Percentiles rank a stretch among this genome's conserved stretches.
Conservation (phyloP, 176 grass and related monocot genomes). For the Paspalum vaginatum region DNA sequence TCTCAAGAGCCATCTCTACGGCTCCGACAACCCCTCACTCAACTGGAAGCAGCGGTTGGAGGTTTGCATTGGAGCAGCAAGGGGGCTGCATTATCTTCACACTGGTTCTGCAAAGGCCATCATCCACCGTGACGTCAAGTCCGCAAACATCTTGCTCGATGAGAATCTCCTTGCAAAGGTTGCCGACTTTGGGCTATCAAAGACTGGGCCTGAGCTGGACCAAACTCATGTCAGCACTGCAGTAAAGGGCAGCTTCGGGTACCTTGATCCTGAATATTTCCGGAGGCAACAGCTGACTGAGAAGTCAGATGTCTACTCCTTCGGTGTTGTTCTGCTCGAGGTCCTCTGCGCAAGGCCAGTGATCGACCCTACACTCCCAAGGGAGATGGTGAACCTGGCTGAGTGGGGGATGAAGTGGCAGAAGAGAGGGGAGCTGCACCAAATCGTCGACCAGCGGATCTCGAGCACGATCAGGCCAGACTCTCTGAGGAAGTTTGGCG, state of each 20-base stretch:
- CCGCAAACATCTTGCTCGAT: constrained; percentile 94
- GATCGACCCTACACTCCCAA: constrained; percentile 85
- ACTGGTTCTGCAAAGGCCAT: constrained; percentile 88
- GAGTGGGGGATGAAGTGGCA: constrained; percentile 98
- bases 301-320: constrained; percentile 97
- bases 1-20: constrained; percentile 89
- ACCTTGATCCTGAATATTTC: constrained; percentile 96
- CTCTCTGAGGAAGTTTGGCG: constrained; percentile 89
- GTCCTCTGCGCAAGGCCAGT: constrained; percentile 87
- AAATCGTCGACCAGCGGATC: constrained; percentile 74
- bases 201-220: constrained; percentile 88
- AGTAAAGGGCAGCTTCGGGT: constrained; percentile 98
- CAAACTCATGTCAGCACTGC: constrained; percentile 96
- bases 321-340: constrained; percentile 93
- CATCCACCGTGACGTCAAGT: constrained; percentile 97
- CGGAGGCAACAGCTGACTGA: constrained; percentile 82
- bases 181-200: constrained; percentile 88
- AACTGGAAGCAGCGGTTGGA: constrained; percentile 92
- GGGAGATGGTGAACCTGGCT: constrained; percentile 85
- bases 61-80: constrained; percentile 93
- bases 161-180: constrained; percentile 93
- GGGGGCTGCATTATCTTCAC: constrained; percentile 94
- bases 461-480: constrained; percentile 68
- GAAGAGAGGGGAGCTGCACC: constrained; percentile 81
- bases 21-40: constrained; percentile 69